A percentile compares a stretch with the other conserved stretches of the same genome.
Conservation (phyloP, 2,329 filamentous ascomycete genomes). For the Pseudogymnoascus sp. region DNA sequence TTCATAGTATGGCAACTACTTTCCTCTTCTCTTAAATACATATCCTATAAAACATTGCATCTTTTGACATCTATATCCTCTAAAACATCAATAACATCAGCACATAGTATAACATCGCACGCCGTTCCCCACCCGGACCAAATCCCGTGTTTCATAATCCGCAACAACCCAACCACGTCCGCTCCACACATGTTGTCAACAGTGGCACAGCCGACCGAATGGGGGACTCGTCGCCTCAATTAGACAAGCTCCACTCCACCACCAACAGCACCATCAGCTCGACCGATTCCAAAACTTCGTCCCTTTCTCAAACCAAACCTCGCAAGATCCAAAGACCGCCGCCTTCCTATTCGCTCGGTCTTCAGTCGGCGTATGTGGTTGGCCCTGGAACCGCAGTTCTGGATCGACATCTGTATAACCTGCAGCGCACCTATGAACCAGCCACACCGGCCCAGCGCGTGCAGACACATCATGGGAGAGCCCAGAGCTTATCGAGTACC, state of each 20-base stretch:
- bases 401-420: constrained; percentile 6
- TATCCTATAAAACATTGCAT: background rate
- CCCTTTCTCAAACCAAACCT: background rate
- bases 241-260: constrained; percentile 8
- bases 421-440: background rate
- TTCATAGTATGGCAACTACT: background rate
- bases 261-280: constrained; percentile 3
- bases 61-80: background rate
- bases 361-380: background rate
- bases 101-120: background rate
- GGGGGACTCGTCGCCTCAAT: constrained; percentile 4
- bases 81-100: background rate
- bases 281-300: background rate
- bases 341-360: background rate
- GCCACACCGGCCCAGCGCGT: background rate
- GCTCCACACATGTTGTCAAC: constrained; percentile 10
- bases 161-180: background rate
- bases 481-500: constrained; percentile 8
- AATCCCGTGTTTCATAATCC: constrained; percentile 4
- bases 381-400: constrained; percentile 8
- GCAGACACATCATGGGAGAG: constrained; percentile 9
- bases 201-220: constrained; percentile 9
- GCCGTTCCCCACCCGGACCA: background rate
- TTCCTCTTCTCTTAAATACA: background rate
- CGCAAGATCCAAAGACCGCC: background rate